Evolutionary conservation across 225 moss, liverwort and hornwort species (phyloP).

Genomic region (Asterella californica): DNA sequence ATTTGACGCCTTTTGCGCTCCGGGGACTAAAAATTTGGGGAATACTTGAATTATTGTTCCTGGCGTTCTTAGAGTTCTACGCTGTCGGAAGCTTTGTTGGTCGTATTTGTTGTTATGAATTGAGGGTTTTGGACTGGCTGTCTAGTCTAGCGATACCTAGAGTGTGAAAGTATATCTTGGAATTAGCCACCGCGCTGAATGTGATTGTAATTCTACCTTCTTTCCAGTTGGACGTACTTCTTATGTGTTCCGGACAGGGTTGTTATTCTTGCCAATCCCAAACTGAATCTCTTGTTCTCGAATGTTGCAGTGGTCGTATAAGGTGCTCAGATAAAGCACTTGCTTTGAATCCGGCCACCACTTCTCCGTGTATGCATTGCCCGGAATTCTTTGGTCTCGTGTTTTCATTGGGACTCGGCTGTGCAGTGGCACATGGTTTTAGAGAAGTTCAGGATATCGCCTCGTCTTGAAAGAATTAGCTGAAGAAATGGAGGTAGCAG

Average conservation of each 20-base stretch:
- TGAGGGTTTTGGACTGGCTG: not conserved
- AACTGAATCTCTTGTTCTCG: not conserved
- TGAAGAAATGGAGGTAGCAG: slow-evolving; percentile 13
- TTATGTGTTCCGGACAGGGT: not conserved
- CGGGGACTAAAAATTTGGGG: not conserved
- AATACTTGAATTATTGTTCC: too few species aligned
- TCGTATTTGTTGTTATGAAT: not conserved
- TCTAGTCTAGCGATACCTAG: not conserved
- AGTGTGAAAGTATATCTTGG: not conserved
- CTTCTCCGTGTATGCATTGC: not conserved
- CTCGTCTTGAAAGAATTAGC: not conserved
- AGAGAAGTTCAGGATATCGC: not conserved
- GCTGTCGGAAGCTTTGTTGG: not conserved
- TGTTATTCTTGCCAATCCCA: not conserved
- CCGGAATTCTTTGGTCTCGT: not conserved
- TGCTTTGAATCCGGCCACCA: not conserved
- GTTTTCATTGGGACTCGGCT: not conserved
- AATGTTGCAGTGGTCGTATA: not conserved
- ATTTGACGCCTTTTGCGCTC: not conserved
- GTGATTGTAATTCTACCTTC: too few species aligned
- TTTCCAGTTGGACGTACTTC: too few species aligned
- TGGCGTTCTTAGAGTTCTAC: not conserved
- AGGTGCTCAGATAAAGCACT: not conserved
- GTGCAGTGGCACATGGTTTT: not conserved
- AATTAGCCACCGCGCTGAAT: not conserved